Conservation (phyloP, 768 basidiomycete genomes). For the Termitomyces sp. region DNA sequence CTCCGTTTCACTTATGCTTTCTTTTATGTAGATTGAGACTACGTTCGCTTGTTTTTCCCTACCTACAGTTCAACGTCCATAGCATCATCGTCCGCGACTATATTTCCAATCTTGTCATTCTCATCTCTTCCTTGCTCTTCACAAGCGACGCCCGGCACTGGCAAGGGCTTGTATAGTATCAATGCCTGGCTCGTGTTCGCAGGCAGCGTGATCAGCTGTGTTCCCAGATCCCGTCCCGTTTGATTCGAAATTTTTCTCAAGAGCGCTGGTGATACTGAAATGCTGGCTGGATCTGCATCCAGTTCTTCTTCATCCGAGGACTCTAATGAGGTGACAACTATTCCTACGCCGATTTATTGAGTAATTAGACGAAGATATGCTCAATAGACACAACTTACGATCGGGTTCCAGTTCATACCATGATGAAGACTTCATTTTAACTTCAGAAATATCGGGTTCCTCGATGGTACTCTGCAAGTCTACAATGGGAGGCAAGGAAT, state of each 20-base stretch:
- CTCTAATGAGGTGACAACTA: slow-evolving; percentile 58
- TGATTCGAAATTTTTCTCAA: slow-evolving; percentile 40
- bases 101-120: slow-evolving; percentile 1
- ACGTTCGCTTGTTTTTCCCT: slow-evolving; percentile 6
- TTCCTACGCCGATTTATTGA: slow-evolving; percentile 36
- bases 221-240: slow-evolving; percentile 8
- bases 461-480: slow-evolving; percentile 23
- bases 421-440: slow-evolving; percentile 57
- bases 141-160: slow-evolving; percentile 11
- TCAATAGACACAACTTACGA: slow-evolving; percentile 36
- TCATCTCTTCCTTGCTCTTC: slow-evolving; percentile 14
- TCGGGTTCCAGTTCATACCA: slow-evolving; percentile 72
- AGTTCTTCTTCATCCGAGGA: slow-evolving; percentile 33
- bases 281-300: slow-evolving; percentile 13
- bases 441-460: slow-evolving; percentile 41
- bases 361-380: slow-evolving; percentile 1
- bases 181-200: slow-evolving; percentile 39
- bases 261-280: slow-evolving; percentile 39
- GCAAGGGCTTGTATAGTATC: slow-evolving; percentile 47
- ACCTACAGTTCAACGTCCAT: slow-evolving; percentile 48
- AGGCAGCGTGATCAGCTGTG: slow-evolving; percentile 12
- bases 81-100: slow-evolving; percentile 32
- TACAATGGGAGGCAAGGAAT: background rate
- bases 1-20: slow-evolving; percentile 13
- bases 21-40: slow-evolving; percentile 6